Conservation (phyloP, 495 filamentous ascomycete species). For the Lepidopterella palustris region DNA sequence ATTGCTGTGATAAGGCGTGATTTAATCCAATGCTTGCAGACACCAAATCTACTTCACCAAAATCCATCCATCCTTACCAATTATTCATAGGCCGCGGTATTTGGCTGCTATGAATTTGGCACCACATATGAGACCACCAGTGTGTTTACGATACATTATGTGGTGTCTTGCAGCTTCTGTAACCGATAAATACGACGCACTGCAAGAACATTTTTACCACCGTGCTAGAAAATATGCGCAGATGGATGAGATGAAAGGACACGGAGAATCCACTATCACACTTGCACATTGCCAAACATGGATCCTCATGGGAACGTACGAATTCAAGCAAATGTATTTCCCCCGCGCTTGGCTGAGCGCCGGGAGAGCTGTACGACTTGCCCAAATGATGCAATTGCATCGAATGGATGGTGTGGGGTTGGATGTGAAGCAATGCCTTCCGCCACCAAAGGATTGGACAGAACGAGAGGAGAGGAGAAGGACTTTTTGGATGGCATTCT, state of each 20-base stretch:
- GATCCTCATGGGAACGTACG: conserved; percentile 70
- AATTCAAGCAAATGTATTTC: conserved; percentile 98
- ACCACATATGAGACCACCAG: conserved; percentile 77
- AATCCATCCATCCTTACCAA: conserved; percentile 73
- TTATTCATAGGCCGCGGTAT: conserved; percentile 85
- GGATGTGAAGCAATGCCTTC: conserved; percentile 87
- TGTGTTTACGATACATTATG: conserved; percentile 86
- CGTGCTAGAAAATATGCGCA: conserved; percentile 85
- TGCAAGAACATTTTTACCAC: conserved; percentile 81
- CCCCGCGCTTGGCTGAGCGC: conserved; percentile 92
- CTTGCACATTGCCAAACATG: conserved; percentile 79
- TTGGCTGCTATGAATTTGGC: conserved; percentile 77
- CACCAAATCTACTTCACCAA: conserved; percentile 87
- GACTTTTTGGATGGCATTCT: conserved; percentile 93
- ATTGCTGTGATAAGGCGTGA: conserved; percentile 2
- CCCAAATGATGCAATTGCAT: conserved; percentile 90
- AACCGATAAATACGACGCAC: conserved; percentile 66
- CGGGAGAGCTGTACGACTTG: conserved; percentile 67
- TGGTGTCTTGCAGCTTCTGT: conserved; percentile 84
- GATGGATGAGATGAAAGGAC: conserved; percentile 83
- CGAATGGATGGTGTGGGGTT: conserved; percentile 77
- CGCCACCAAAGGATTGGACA: conserved; percentile 83
- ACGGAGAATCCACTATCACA: conserved; percentile 79
- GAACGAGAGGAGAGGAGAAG: conserved; percentile 85
- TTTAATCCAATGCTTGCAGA: conserved; percentile 38